Percentiles rank a stretch among this genome's conserved stretches.
phyloP scores from a whole-genome alignment of 177 flowering plant genomes.

The Vitis hybrid region DNA sequence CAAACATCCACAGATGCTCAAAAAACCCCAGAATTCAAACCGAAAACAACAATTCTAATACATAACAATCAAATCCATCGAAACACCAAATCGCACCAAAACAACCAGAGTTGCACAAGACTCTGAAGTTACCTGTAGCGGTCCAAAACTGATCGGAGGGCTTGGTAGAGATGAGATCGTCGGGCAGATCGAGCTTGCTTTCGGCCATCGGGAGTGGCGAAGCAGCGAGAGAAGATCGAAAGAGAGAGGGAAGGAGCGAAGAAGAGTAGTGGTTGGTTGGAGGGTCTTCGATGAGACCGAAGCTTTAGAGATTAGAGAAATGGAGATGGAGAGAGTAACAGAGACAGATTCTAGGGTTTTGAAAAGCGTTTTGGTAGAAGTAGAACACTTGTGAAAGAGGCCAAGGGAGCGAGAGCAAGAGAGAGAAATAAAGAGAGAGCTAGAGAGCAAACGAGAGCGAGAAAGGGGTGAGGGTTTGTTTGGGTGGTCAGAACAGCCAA shows the following conservation, averaged over 20 bases:
- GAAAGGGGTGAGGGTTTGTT: conserved; percentile 40
- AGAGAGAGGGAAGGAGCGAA: conserved; percentile 6
- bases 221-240: not conserved
- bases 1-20: not conserved
- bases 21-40: conserved; percentile 7
- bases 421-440: not conserved
- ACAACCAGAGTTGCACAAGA: not conserved
- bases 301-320: not conserved
- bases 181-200: conserved; percentile 66
- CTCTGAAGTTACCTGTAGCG: conserved; percentile 39
- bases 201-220: conserved; percentile 42
- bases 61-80: not conserved
- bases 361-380: not conserved
- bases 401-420: conserved; percentile 8
- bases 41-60: not conserved
- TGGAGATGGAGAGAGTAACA: not conserved
- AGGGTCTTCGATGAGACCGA: not conserved
- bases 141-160: conserved; percentile 46
- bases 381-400: not conserved
- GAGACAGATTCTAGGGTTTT: conserved; percentile 10
- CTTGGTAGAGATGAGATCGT: conserved; percentile 54
- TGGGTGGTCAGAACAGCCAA: conserved; percentile 38
- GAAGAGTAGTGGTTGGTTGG: not conserved
- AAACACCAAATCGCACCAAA: not conserved
- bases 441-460: not conserved